phyloP scores from a whole-genome alignment of 169 alveolate species.

The Eimeria sp. region DNA sequence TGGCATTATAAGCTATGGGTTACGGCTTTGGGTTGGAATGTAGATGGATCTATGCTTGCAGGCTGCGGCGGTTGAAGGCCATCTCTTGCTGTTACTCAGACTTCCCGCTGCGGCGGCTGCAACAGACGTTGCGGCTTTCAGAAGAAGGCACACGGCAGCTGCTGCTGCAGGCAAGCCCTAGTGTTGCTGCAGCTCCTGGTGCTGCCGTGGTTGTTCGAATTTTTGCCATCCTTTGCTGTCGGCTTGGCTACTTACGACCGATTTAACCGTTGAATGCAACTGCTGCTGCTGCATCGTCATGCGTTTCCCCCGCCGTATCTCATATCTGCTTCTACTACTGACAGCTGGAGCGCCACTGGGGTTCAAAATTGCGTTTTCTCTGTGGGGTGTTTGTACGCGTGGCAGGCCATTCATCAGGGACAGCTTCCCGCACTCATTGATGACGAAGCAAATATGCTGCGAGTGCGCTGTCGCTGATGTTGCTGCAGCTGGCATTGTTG shows the following conservation, averaged over 20 bases:
- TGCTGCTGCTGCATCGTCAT: background rate
- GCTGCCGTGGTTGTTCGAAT: background rate
- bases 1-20: background rate
- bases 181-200: constrained; percentile 17
- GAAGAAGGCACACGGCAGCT: constrained; percentile 16
- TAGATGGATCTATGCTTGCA: background rate
- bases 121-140: constrained; percentile 54
- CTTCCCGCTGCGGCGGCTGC: constrained; percentile 63
- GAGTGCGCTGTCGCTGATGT: constrained; percentile 21
- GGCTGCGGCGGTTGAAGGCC: constrained; percentile 55
- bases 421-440: constrained; percentile 48
- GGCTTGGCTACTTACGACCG: background rate
- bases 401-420: constrained; percentile 36
- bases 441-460: constrained; percentile 44
- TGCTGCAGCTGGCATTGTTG: background rate
- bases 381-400: background rate
- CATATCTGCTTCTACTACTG: background rate
- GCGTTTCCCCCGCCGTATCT: background rate
- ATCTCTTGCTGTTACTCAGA: constrained; percentile 29
- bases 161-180: constrained; percentile 39
- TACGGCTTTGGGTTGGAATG: constrained; percentile 12
- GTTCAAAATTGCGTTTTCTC: background rate
- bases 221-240: background rate
- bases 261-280: background rate
- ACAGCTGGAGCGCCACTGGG: background rate